Base-by-base conservation (phyloP, 164 flowering plant species). In the Brasenia schreberi region DNA sequence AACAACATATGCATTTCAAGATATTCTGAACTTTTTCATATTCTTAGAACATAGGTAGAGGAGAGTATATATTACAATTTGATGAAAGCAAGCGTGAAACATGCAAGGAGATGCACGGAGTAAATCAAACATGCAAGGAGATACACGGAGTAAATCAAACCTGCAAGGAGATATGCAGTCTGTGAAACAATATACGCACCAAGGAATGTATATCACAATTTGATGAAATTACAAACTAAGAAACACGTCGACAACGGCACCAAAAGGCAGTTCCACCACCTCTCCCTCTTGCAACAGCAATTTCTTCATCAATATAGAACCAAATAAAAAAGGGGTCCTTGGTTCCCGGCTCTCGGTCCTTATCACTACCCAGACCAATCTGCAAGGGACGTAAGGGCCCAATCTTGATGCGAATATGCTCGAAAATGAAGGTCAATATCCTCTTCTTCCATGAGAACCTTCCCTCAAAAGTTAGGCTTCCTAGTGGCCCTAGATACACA, bases 231-330 rank as follows among this genome's bases (percentile, higher is more conserved):
- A 49, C 56, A 49, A 49, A 9, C 56, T 49, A 49, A 49, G 56
- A 49, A 49, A 82, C 82, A 18, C 87, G 87, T 23, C 75, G 77
- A 71, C 97, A 90, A 5, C 95, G 84, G 65, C 93, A 87, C 98
- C 98, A 94, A 71, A 94, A 89, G 52, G 98, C 97, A 45, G 92
- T 93, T 5, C 98, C 98, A 1, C 96, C 98, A 70, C 97, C 81
- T 75, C 81, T 81, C 56, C 97, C 98, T 70, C 86, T 85, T 64
- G 96, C 98, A 67, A 93, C 97, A 12, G 92, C 96, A 59, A 90
- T 84, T 78, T 90, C 98, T 71, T 93, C 94, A 65, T 93, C 98
- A 12, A 90, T 66, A 45, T 90, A 94, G 69, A 89, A 90, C 98
- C 97, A 90, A 53, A 82, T 83, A 76, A 94, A 94, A 78, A 90